phyloP scores from a whole-genome alignment of 2,329 filamentous ascomycete species.

The Neopestalotiopsis sp. region DNA sequence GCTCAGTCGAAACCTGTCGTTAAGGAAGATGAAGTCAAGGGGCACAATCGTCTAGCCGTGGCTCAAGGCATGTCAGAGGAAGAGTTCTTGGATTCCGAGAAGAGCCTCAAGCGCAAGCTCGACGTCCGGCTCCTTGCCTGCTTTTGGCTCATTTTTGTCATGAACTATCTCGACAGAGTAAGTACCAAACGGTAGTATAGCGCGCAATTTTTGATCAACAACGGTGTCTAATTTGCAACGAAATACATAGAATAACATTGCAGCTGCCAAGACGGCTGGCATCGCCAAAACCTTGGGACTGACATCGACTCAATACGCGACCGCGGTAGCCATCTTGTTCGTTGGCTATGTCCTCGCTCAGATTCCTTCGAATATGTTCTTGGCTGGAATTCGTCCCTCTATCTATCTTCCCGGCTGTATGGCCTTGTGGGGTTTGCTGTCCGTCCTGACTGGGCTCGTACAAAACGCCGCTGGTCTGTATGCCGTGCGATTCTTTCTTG shows the following conservation, averaged over 20 bases:
- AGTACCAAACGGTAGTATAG: not conserved
- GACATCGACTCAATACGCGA: constrained; percentile 40
- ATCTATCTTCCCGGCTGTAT: not conserved
- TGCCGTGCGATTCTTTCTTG: constrained; percentile 34
- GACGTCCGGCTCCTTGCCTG: not conserved
- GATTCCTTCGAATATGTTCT: constrained; percentile 36
- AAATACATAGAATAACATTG: constrained; percentile 38
- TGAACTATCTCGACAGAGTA: not conserved
- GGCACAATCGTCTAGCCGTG: not conserved
- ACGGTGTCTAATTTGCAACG: not conserved
- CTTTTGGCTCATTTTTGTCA: not conserved
- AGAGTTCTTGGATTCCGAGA: not conserved
- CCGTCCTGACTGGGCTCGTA: constrained; percentile 44
- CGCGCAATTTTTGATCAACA: not conserved
- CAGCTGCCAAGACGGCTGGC: constrained; percentile 25
- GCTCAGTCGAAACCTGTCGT: not conserved
- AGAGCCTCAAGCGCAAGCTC: not conserved
- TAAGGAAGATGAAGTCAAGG: not conserved
- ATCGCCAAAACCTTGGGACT: not conserved
- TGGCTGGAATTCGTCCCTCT: constrained; percentile 40
- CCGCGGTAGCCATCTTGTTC: constrained; percentile 35
- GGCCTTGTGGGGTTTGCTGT: constrained; percentile 42
- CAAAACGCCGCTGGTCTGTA: constrained; percentile 44
- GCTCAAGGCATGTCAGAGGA: not conserved
- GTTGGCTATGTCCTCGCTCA: constrained; percentile 22